Evolutionary conservation across 345 rosid species (phyloP).

Genomic region (Acer saccharum): DNA sequence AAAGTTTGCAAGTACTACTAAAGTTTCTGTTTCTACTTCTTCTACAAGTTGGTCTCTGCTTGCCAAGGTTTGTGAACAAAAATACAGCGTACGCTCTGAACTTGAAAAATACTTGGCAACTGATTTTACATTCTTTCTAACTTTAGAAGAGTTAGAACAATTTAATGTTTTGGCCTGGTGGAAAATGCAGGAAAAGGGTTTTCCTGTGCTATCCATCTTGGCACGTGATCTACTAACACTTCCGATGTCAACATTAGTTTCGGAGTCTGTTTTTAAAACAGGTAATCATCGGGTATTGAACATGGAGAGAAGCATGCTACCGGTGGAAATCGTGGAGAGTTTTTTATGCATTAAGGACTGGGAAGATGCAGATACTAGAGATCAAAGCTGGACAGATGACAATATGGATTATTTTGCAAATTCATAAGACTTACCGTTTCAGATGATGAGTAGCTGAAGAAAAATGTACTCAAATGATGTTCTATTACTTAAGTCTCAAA

Average conservation of each 20-base stretch:
- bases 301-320: neutral
- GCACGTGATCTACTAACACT: neutral
- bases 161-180: neutral
- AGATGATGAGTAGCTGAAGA: too few species aligned
- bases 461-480: too few species aligned
- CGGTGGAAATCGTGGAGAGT: neutral
- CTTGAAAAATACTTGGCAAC: neutral
- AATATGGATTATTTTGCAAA: too few species aligned
- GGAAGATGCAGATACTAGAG: neutral
- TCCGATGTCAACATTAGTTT: neutral
- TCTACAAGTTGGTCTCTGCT: neutral
- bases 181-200: neutral
- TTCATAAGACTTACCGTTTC: neutral
- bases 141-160: neutral
- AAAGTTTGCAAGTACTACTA: neutral
- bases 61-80: neutral
- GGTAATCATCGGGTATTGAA: neutral
- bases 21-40: neutral
- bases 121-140: neutral
- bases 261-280: neutral
- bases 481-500: too few species aligned
- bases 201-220: neutral
- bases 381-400: neutral
- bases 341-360: neutral
- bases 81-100: neutral